Percentiles rank a stretch among this genome's conserved stretches.
Conservation (phyloP, 257 asterid genomes). For the Paulownia fortunei region DNA sequence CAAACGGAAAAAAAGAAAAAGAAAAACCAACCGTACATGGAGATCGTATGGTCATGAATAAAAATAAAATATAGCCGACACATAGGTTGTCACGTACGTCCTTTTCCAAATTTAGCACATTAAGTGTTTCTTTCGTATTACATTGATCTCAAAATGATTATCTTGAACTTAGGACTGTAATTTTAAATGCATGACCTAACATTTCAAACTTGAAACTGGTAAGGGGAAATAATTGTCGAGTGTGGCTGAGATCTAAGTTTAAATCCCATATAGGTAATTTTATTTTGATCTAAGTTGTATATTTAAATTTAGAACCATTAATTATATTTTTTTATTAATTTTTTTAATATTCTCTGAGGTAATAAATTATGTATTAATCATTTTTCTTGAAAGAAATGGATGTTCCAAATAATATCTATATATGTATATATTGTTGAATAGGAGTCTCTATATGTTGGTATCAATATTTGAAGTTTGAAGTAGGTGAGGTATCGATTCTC, state of each 20-base stretch:
- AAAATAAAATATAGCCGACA: conserved; percentile 4
- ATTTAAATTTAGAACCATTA: too few relatives aligned
- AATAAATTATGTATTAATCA: too few relatives aligned
- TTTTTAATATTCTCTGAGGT: too few relatives aligned
- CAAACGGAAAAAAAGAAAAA: neutral
- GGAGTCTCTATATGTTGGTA: too few relatives aligned
- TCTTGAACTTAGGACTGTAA: neutral
- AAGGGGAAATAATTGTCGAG: neutral
- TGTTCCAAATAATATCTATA: too few relatives aligned
- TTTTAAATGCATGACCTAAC: neutral
- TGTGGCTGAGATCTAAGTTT: neutral
- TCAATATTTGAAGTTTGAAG: neutral
- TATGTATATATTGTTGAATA: too few relatives aligned
- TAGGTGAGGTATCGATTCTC: conserved; percentile 5
- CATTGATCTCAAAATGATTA: neutral
- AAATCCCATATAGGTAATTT: too few relatives aligned
- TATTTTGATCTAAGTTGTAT: too few relatives aligned
- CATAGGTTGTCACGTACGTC: conserved; percentile 8
- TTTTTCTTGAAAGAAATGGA: too few relatives aligned
- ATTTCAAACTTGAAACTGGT: conserved; percentile 8
- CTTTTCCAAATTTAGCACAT: conserved; percentile 17
- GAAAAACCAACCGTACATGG: too few relatives aligned
- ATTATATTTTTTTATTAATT: too few relatives aligned
- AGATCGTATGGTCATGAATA: neutral
- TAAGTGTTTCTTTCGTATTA: neutral